Percentiles rank a stretch among this genome's conserved stretches.
Conservation (phyloP, 2,329 filamentous ascomycete genomes). For the Colletotrichum orchidophilum region DNA sequence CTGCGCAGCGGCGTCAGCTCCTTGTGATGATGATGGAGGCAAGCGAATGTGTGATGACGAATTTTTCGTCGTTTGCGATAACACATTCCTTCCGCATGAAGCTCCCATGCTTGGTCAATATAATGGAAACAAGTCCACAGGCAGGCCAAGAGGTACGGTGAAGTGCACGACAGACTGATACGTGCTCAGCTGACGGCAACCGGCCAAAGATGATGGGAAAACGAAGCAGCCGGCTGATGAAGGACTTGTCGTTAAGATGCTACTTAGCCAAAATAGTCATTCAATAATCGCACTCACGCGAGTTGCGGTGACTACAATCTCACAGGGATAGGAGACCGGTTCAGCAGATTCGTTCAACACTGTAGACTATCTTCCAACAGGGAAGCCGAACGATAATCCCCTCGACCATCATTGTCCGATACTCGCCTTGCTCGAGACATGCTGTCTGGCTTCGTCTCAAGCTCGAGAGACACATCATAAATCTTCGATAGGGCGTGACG, state of each 20-base stretch:
- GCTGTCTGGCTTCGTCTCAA: conserved; percentile 11
- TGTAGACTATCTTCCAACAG: background rate
- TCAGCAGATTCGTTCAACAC: too few relatives aligned
- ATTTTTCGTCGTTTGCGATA: conserved; percentile 11
- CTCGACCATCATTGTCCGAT: background rate
- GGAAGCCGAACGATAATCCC: background rate
- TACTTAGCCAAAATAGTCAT: too few relatives aligned
- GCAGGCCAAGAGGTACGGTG: too few relatives aligned
- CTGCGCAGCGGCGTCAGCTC: conserved; percentile 7
- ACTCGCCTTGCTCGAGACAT: conserved; percentile 1
- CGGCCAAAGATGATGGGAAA: too few relatives aligned
- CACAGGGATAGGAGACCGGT: too few relatives aligned
- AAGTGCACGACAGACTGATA: too few relatives aligned
- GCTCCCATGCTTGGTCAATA: too few relatives aligned
- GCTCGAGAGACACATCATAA: background rate
- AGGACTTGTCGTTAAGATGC: too few relatives aligned
- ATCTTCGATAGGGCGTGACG: background rate
- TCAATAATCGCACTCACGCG: too few relatives aligned
- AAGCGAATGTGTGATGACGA: background rate
- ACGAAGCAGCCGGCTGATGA: too few relatives aligned
- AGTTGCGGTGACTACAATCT: too few relatives aligned
- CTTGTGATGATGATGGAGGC: background rate
- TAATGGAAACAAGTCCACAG: background rate
- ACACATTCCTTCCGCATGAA: background rate
- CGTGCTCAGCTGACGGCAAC: too few relatives aligned